Evolutionary conservation across 2,329 filamentous ascomycete species (phyloP), one percentile per base, ranked within the genome.

Genomic region (Fusarium pseudonygamai): DNA sequence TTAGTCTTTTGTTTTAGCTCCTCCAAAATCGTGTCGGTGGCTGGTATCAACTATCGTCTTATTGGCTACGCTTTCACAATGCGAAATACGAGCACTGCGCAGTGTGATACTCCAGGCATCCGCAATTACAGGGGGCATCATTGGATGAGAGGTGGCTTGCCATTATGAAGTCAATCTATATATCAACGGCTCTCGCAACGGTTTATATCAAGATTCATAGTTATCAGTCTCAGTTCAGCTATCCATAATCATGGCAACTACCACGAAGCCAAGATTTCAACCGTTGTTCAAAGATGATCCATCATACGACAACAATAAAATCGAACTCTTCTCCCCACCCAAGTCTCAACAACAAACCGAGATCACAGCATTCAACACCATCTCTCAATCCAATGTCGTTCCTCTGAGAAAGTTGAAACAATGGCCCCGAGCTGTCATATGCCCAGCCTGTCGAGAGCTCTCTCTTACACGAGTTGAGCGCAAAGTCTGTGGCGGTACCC

Each of bases 401-500:
- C 74, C 75, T n/a, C 53, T 77, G 1, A 63, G 66, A 34, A 67
- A 77, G 15, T 39, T 77, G 11, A 71, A 68, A 5, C 60, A 77
- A 32, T 77, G 75, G 75, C 75, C 75, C 4, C 49, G 75, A 20
- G 72, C 71, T 6, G 53, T 77, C 3, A 16, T 62, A 2, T 77
- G 75, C 20, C 75, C 75, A 7, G 74, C 75, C 5, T 77, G 75
- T 36, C 67, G 62, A 26, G 74, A 75, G 7, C 26, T 73, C 5
- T 77, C 75, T 10, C 58, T 77, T 14, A 77, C 75, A 1, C 62
- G 75, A 2, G 55, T 77, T 37, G 65, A 76, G 7, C 59, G 66
- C 42, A 77, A 78, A 34, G n/a, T 77, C 14, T 75, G 67, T 45
- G 64, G 59, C 7, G 75, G 74, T 1, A 77, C 75, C 8, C 75